Conservation (phyloP, 2,329 filamentous ascomycete species). For the Hysterium pulicare region DNA sequence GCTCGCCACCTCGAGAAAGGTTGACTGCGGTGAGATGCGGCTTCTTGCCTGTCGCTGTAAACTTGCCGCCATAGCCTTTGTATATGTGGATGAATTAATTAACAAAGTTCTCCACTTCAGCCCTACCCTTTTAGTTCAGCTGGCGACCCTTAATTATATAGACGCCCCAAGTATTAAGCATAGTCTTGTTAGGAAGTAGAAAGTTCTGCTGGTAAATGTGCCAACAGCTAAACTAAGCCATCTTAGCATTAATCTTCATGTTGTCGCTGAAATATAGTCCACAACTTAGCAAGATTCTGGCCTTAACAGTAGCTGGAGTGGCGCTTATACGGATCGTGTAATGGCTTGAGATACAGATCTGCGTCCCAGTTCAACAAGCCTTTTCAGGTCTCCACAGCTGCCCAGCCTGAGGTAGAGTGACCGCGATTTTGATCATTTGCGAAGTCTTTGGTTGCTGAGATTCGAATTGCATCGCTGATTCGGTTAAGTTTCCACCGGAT, state of each 20-base stretch:
- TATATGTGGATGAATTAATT: constrained; percentile 62
- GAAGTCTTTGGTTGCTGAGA: too few species aligned
- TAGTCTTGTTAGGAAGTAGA: constrained; percentile 57
- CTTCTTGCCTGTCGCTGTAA: constrained; percentile 37
- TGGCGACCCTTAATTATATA: constrained; percentile 59
- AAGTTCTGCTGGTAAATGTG: constrained; percentile 82
- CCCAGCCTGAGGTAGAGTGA: too few species aligned
- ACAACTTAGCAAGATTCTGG: constrained; percentile 68
- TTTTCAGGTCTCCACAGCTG: too few species aligned
- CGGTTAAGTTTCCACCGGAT: too few species aligned
- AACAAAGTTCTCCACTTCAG: constrained; percentile 53
- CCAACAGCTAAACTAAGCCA: constrained; percentile 71
- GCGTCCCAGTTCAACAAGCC: constrained; percentile 61
- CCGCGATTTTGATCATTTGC: too few species aligned
- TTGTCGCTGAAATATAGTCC: constrained; percentile 61
- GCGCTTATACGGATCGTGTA: constrained; percentile 71
- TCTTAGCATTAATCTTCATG: constrained; percentile 19
- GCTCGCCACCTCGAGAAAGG: constrained; percentile 43
- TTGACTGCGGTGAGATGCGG: constrained; percentile 31
- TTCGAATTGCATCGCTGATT: too few species aligned
- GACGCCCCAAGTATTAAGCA: constrained; percentile 72
- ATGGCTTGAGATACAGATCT: constrained; percentile 66
- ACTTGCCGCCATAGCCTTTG: constrained; percentile 57
- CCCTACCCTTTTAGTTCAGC: constrained; percentile 39
- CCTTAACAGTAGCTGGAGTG: constrained; percentile 61